phyloP scores from a whole-genome alignment of 352 stramenopile genomes.

The Globisporangium canariense region DNA sequence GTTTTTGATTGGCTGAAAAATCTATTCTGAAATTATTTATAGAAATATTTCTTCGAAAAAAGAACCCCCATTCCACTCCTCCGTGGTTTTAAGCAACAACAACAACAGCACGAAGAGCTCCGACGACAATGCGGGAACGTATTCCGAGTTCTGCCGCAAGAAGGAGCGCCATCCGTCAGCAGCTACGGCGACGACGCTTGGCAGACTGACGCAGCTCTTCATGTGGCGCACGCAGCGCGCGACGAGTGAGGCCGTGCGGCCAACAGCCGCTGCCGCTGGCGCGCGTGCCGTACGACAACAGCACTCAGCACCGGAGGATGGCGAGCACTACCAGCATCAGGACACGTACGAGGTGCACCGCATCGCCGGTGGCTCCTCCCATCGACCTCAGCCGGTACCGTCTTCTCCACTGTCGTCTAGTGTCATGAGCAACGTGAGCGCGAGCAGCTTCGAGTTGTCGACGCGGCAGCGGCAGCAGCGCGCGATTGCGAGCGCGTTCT shows the following conservation, averaged over 20 bases:
- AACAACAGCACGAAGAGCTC: background rate
- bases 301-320: conserved; percentile 3
- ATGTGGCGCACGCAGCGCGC: conserved; percentile 12
- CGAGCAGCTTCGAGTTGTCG: conserved; percentile 51
- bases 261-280: background rate
- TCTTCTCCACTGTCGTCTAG: conserved; percentile 20
- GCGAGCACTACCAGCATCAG: background rate
- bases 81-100: background rate
- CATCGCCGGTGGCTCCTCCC: background rate
- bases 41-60: background rate
- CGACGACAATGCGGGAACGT: background rate
- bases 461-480: conserved; percentile 33
- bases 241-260: conserved; percentile 6
- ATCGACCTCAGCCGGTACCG: background rate
- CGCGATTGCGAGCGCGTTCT: conserved; percentile 35
- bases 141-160: background rate
- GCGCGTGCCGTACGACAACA: background rate
- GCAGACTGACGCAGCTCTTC: no score
- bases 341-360: conserved; percentile 7
- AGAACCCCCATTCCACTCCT: background rate
- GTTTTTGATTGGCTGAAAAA: background rate
- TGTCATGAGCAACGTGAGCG: conserved; percentile 40
- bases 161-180: background rate
- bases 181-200: no score
- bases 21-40: background rate